phyloP scores from a whole-genome alignment of 371 early-diverging fungal genomes.

The Phascolomyces articulosus region DNA sequence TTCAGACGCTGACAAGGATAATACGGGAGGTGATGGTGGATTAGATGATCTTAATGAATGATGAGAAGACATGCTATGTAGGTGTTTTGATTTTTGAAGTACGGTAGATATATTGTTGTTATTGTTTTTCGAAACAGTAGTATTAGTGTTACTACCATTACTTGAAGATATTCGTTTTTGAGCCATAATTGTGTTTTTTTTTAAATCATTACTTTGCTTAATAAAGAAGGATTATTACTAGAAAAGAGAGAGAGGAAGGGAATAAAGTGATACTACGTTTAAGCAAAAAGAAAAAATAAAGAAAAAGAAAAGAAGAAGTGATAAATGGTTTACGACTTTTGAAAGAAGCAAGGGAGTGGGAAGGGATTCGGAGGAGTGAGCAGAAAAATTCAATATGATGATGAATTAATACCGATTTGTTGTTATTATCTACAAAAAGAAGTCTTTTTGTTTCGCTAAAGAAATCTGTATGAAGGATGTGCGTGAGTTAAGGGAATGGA shows the following conservation, averaged over 20 bases:
- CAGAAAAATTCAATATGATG: background rate
- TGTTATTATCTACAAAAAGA: too few relatives aligned
- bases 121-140: background rate
- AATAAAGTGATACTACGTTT: too few relatives aligned
- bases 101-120: background rate
- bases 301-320: background rate
- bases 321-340: background rate
- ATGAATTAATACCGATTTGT: too few relatives aligned
- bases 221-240: background rate
- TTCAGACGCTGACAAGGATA: background rate
- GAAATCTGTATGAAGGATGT: background rate
- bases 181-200: too few relatives aligned
- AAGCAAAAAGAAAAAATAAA: background rate
- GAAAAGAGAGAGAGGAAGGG: background rate
- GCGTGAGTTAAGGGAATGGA: background rate
- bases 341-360: constrained; percentile 5
- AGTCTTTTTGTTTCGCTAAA: background rate
- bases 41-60: background rate
- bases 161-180: constrained; percentile 3
- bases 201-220: constrained; percentile 8
- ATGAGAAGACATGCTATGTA: constrained; percentile 1
- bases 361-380: background rate
- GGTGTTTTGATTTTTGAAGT: constrained; percentile 8
- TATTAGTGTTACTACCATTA: background rate
- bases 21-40: background rate